Percentiles rank a stretch among this genome's conserved stretches.
These are phyloP conservation scores for Durotheca rogersii DNA, from an alignment of 495 filamentous ascomycete genomes.

Conservation along the genomic window DNA sequence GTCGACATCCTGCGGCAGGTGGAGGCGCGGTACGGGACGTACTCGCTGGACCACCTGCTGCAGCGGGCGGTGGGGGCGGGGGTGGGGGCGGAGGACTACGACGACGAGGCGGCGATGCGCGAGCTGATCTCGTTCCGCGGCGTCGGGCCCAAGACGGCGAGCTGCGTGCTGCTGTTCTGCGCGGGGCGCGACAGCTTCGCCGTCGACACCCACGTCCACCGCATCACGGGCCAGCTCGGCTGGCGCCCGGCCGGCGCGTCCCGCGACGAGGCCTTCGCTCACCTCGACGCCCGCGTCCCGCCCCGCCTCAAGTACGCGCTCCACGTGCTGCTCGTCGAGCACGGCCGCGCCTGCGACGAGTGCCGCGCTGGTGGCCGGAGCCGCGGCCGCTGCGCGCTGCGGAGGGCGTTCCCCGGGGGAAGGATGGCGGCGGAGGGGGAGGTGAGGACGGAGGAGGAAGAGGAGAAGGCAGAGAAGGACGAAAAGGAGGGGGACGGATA, in stretches of 20 bases:
- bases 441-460: not conserved
- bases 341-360: constrained; percentile 73
- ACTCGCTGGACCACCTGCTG: constrained; percentile 75
- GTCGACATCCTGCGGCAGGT: constrained; percentile 72
- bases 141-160: constrained; percentile 85
- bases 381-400: constrained; percentile 26
- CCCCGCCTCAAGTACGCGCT: constrained; percentile 78
- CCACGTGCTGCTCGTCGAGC: constrained; percentile 76
- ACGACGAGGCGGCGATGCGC: constrained; percentile 66
- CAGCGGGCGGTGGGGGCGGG: constrained; percentile 23
- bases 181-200: constrained; percentile 71
- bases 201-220: constrained; percentile 81
- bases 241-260: constrained; percentile 67
- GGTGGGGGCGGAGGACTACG: too few relatives aligned
- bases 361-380: constrained; percentile 60
- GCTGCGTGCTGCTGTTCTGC: constrained; percentile 78
- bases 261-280: constrained; percentile 69
- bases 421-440: constrained; percentile 4
- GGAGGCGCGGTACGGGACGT: constrained; percentile 58
- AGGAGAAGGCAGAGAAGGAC: constrained; percentile 1
- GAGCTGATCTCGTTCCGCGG: constrained; percentile 73
- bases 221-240: constrained; percentile 72
- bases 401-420: constrained; percentile 23
- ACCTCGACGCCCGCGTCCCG: constrained; percentile 75
- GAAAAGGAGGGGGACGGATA: not conserved